A percentile compares a stretch with the other conserved stretches of the same genome.
Evolutionary conservation across 2,329 filamentous ascomycete genomes (phyloP).

Genomic region (Pestalotiopsis sp.): DNA sequence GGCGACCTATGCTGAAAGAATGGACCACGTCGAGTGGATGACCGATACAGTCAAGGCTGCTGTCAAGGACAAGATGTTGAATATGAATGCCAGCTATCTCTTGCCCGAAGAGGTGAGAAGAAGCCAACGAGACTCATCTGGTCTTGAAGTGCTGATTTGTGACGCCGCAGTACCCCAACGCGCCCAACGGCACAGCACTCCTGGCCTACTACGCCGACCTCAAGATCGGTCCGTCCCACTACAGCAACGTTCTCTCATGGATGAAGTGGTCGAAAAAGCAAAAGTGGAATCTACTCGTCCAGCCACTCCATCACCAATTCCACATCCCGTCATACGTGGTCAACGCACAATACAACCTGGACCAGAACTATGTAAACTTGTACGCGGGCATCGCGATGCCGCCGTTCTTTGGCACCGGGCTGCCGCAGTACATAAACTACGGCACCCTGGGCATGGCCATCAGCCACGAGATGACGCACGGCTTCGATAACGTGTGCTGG

Average conservation of each 20-base stretch:
- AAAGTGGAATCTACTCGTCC: background rate
- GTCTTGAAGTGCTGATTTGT: background rate
- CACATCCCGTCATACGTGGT: background rate
- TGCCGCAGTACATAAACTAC: slow-evolving; percentile 68
- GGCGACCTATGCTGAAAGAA: background rate
- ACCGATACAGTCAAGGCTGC: background rate
- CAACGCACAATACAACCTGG: background rate
- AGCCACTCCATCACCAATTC: background rate
- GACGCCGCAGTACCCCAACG: background rate
- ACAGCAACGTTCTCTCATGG: background rate
- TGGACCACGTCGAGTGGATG: slow-evolving; percentile 5
- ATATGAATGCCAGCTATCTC: background rate
- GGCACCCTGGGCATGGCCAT: slow-evolving; percentile 70
- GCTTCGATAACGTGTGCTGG: slow-evolving; percentile 66
- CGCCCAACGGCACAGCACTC: background rate
- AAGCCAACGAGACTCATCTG: background rate
- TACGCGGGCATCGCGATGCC: background rate
- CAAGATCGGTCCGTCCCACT: background rate
- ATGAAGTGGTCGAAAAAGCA: background rate
- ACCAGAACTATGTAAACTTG: background rate
- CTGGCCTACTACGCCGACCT: background rate
- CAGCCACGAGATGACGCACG: slow-evolving; percentile 72
- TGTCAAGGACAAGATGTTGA: background rate
- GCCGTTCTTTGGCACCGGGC: background rate
- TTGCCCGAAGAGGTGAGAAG: background rate